Conservation (phyloP, 208 protist genomes). For the Leishmania gerbilli region DNA sequence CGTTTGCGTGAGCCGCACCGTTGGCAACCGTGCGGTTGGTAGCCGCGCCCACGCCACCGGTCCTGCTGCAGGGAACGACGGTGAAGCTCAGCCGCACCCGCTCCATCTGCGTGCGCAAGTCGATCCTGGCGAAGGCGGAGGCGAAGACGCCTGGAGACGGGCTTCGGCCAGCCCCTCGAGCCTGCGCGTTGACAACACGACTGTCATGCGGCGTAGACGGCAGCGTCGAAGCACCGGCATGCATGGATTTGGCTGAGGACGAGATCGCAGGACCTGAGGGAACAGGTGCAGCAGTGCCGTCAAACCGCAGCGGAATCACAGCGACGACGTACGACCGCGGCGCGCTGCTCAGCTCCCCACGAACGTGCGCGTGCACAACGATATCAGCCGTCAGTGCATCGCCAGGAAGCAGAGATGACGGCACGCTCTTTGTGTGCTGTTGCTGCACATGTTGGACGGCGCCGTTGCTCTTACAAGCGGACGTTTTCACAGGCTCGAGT, state of each 20-base stretch:
- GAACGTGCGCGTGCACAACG: slow-evolving; percentile 35
- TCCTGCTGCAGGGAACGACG: slow-evolving; percentile 36
- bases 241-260: not conserved
- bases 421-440: not conserved
- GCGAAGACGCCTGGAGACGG: slow-evolving; percentile 14
- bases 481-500: slow-evolving; percentile 16
- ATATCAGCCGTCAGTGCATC: slow-evolving; percentile 17
- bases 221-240: not conserved
- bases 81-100: slow-evolving; percentile 54
- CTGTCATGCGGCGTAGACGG: slow-evolving; percentile 33
- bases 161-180: slow-evolving; percentile 25
- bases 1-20: slow-evolving; percentile 2
- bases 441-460: not conserved
- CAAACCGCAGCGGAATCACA: slow-evolving; percentile 33
- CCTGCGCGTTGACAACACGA: slow-evolving; percentile 35
- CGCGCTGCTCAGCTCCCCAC: slow-evolving; percentile 16
- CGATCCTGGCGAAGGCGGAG: slow-evolving; percentile 40
- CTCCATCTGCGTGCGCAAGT: slow-evolving; percentile 67
- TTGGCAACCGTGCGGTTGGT: not conserved
- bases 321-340: slow-evolving; percentile 33
- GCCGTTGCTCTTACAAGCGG: not conserved
- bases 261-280: not conserved
- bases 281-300: not conserved
- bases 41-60: not conserved
- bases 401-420: not conserved